phyloP scores from a whole-genome alignment of 2,329 filamentous ascomycete genomes.

The Boeremia lycopersici region DNA sequence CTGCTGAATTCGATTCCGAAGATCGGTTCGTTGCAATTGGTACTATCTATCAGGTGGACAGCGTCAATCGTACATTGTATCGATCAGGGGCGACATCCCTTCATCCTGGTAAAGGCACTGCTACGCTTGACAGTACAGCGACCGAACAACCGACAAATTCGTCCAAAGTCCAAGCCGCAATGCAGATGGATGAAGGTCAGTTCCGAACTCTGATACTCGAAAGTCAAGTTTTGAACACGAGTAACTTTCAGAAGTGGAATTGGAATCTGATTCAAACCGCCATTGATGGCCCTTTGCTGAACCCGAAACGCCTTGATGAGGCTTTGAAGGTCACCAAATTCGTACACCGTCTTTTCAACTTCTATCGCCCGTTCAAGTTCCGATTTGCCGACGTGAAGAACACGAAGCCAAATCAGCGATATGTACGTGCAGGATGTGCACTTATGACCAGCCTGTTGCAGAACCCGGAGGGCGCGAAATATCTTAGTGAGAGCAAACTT shows the following conservation, averaged over 20 bases:
- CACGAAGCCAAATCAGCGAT: slow-evolving; percentile 91
- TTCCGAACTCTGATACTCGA: slow-evolving; percentile 72
- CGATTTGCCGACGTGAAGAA: slow-evolving; percentile 90
- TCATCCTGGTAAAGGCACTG: slow-evolving; percentile 38
- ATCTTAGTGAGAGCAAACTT: slow-evolving; percentile 89
- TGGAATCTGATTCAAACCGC: slow-evolving; percentile 92
- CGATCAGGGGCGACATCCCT: slow-evolving; percentile 65
- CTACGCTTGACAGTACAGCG: slow-evolving; percentile 23
- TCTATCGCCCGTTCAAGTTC: slow-evolving; percentile 96
- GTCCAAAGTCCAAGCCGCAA: slow-evolving; percentile 61
- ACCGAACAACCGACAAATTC: slow-evolving; percentile 50
- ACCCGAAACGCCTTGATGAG: slow-evolving; percentile 89
- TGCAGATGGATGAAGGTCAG: slow-evolving; percentile 67
- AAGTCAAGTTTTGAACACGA: slow-evolving; percentile 83
- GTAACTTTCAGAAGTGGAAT: slow-evolving; percentile 94
- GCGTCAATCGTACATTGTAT: slow-evolving; percentile 90
- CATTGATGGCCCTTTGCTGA: slow-evolving; percentile 90
- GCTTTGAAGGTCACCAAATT: slow-evolving; percentile 95
- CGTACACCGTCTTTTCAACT: slow-evolving; percentile 90
- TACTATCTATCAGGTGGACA: slow-evolving; percentile 97
- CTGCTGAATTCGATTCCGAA: slow-evolving; percentile 72
- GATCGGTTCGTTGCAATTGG: slow-evolving; percentile 81
- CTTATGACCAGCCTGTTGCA: slow-evolving; percentile 86
- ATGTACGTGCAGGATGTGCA: slow-evolving; percentile 86
- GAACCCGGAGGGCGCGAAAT: slow-evolving; percentile 81